A percentile compares a stretch with the other conserved stretches of the same genome.
Conservation (phyloP, 768 basidiomycete genomes). For the Termitomyces sp. region DNA sequence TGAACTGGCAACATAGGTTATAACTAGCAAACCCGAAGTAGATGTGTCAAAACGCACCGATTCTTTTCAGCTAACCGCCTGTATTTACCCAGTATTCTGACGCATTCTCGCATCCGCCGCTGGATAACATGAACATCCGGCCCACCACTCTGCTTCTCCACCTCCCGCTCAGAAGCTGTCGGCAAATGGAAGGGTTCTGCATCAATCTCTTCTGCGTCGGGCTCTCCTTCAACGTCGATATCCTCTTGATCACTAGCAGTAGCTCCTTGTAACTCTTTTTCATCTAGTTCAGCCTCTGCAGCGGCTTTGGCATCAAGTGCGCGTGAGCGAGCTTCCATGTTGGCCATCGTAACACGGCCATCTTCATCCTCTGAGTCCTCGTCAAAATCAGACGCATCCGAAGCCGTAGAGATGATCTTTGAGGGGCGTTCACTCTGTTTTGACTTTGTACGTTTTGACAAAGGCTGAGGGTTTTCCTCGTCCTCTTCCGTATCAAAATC, state of each 20-base stretch:
- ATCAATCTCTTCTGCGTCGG: constrained; percentile 43
- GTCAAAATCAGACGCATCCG: constrained; percentile 43
- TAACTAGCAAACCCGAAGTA: background rate
- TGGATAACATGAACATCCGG: constrained; percentile 75
- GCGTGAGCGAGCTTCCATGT: constrained; percentile 78
- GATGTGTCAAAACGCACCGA: constrained; percentile 43
- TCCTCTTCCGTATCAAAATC: constrained; percentile 63
- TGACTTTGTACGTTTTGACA: constrained; percentile 42
- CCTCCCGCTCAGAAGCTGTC: constrained; percentile 64
- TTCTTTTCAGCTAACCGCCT: constrained; percentile 59
- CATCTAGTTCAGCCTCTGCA: constrained; percentile 64
- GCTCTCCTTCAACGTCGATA: constrained; percentile 34
- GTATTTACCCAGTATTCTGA: constrained; percentile 68
- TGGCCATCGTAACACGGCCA: constrained; percentile 61
- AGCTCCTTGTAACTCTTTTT: constrained; percentile 59
- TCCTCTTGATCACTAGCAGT: constrained; percentile 44
- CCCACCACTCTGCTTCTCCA: constrained; percentile 62
- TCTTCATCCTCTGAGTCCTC: constrained; percentile 46
- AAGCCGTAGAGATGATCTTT: constrained; percentile 47
- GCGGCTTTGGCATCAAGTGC: constrained; percentile 66
- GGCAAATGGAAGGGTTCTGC: constrained; percentile 58
- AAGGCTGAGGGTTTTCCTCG: constrained; percentile 25
- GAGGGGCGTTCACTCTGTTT: constrained; percentile 43
- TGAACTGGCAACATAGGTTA: constrained; percentile 42
- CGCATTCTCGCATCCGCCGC: constrained; percentile 73